Percentiles rank a stretch among this genome's conserved stretches.
Evolutionary conservation across 257 asterid species (phyloP).

Genomic region (Solanum pinnatisectum): DNA sequence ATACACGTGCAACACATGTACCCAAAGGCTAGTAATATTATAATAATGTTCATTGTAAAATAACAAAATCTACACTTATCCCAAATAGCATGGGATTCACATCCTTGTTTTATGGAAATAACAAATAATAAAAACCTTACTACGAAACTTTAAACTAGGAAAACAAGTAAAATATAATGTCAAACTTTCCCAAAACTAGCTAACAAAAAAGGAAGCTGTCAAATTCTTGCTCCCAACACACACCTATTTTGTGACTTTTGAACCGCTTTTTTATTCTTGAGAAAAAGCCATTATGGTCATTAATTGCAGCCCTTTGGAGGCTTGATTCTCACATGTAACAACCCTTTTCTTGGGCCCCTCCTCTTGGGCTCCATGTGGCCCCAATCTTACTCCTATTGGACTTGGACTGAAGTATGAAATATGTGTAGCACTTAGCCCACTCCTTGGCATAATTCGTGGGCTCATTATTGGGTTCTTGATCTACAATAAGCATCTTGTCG

Average conservation of each 20-base stretch:
- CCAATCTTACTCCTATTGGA: background rate
- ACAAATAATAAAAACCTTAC: background rate
- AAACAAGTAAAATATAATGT: background rate
- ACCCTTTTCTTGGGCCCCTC: background rate
- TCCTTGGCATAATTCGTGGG: background rate
- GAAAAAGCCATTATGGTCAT: background rate
- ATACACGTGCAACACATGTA: background rate
- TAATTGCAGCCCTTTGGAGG: background rate
- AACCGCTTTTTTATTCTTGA: background rate
- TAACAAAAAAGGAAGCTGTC: background rate
- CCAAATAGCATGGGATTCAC: background rate
- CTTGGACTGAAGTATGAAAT: background rate
- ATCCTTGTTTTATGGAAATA: background rate
- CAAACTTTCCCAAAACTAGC: background rate
- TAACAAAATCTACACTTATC: background rate
- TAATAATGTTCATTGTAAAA: background rate
- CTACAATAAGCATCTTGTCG: background rate
- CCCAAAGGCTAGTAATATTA: background rate
- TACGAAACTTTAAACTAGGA: background rate
- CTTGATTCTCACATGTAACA: background rate
- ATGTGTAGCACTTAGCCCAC: background rate
- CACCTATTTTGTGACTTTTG: background rate
- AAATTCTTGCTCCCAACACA: background rate
- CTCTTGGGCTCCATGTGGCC: background rate
- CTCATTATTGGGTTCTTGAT: background rate